A percentile compares a stretch with the other conserved stretches of the same genome.
Evolutionary conservation across 805 yeast species (phyloP).

Genomic region (Metschnikowia amazonensis): DNA sequence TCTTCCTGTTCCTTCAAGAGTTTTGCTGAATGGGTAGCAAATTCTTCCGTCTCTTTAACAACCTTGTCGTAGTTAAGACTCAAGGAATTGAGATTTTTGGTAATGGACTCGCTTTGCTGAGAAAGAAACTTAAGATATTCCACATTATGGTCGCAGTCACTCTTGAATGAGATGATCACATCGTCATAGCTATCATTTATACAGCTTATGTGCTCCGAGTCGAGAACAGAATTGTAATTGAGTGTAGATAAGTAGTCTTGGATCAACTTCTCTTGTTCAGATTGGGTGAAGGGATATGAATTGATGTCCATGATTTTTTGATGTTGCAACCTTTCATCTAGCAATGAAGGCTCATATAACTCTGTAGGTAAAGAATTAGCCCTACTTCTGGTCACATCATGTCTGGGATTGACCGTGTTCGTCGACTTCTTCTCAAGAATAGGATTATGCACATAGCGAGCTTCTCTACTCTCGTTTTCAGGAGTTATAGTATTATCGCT

Average conservation of each 20-base stretch:
- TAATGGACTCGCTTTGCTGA: conserved; percentile 42
- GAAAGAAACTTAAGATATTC: conserved; percentile 33
- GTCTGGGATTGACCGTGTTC: background rate
- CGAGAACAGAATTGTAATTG: conserved; percentile 40
- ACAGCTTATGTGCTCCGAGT: conserved; percentile 36
- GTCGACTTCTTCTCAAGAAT: conserved; percentile 4
- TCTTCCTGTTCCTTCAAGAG: conserved; percentile 46
- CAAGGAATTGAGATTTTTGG: conserved; percentile 45
- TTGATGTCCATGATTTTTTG: background rate
- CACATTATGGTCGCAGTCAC: conserved; percentile 22
- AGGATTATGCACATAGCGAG: conserved; percentile 16
- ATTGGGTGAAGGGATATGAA: conserved; percentile 35
- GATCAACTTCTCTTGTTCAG: conserved; percentile 35
- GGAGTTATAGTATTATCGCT: conserved; percentile 25
- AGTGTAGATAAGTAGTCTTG: conserved; percentile 34
- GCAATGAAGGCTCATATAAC: background rate
- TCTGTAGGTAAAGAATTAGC: background rate
- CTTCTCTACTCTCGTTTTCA: conserved; percentile 17
- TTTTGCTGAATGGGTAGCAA: conserved; percentile 53
- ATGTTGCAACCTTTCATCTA: background rate
- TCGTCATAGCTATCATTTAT: conserved; percentile 38
- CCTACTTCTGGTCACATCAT: background rate
- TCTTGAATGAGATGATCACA: conserved; percentile 32
- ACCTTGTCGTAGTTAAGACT: conserved; percentile 54
- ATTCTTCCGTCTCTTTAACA: conserved; percentile 56